phyloP scores from a whole-genome alignment of 2,329 filamentous ascomycete species.

The Pestalotiopsis sp. region DNA sequence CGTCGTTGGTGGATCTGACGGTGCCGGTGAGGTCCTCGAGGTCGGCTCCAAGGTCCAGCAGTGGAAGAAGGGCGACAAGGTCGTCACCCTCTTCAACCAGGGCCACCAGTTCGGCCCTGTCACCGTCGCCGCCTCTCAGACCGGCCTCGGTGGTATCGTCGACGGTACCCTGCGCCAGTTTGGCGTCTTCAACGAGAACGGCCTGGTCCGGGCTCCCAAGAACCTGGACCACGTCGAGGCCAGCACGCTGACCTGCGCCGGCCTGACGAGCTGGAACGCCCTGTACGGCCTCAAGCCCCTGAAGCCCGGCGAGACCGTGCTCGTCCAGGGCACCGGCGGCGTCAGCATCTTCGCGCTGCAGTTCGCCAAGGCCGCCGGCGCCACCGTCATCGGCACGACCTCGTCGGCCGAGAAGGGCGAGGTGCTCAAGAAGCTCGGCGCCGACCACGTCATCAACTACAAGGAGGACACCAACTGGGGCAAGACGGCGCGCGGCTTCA shows the following conservation, averaged over 20 bases:
- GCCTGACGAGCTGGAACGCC: slow-evolving; percentile 56
- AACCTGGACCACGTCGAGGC: slow-evolving; percentile 57
- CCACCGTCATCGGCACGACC: slow-evolving; percentile 52
- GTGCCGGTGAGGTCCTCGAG: slow-evolving; percentile 54
- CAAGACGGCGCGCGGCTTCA: slow-evolving; percentile 43
- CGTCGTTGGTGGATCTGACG: slow-evolving; percentile 55
- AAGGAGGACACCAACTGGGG: slow-evolving; percentile 48
- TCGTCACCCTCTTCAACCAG: slow-evolving; percentile 65
- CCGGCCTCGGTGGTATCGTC: slow-evolving; percentile 68
- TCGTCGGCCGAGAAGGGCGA: slow-evolving; percentile 46
- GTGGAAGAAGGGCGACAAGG: slow-evolving; percentile 55
- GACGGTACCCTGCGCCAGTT: slow-evolving; percentile 72
- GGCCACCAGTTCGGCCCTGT: slow-evolving; percentile 49
- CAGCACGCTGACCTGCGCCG: slow-evolving; percentile 62
- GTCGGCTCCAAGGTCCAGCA: slow-evolving; percentile 51
- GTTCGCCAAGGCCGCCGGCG: slow-evolving; percentile 53
- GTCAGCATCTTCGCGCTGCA: slow-evolving; percentile 68
- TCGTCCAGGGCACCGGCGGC: slow-evolving; percentile 73
- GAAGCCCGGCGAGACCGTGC: slow-evolving; percentile 58
- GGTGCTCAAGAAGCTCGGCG: slow-evolving; percentile 47
- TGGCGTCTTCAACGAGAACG: slow-evolving; percentile 41
- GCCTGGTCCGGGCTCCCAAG: slow-evolving; percentile 64
- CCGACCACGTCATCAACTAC: slow-evolving; percentile 55
- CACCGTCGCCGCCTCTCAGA: slow-evolving; percentile 35
- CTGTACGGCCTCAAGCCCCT: slow-evolving; percentile 49